Conservation (phyloP, 805 yeast genomes). For the Hanseniaspora nectarophila region DNA sequence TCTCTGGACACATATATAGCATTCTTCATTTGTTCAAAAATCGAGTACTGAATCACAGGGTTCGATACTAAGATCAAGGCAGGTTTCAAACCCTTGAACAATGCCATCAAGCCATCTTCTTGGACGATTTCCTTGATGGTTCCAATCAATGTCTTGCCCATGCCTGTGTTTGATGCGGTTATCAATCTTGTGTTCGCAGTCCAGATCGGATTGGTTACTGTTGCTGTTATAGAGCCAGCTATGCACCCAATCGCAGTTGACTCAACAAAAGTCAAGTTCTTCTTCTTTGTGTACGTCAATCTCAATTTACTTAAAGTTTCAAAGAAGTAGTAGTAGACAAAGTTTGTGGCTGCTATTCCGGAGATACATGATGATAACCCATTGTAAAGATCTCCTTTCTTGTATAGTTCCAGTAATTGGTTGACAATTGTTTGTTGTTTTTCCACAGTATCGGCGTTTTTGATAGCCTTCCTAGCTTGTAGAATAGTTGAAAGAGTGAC, state of each 20-base stretch:
- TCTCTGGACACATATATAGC: constrained; percentile 39
- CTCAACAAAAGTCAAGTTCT: constrained; percentile 48
- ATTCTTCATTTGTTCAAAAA: constrained; percentile 76
- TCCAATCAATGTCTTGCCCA: constrained; percentile 24
- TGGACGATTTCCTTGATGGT: constrained; percentile 52
- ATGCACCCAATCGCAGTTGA: constrained; percentile 67
- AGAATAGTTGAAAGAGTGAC: constrained; percentile 80
- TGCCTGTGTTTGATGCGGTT: constrained; percentile 30
- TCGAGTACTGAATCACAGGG: constrained; percentile 85
- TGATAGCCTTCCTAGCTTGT: constrained; percentile 40
- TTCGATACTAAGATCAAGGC: constrained; percentile 76
- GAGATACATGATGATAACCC: constrained; percentile 81
- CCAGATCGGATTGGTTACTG: constrained; percentile 84
- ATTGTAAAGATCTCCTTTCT: constrained; percentile 48
- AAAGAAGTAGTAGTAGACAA: constrained; percentile 82
- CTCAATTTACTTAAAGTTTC: constrained; percentile 31
- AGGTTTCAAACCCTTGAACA: constrained; percentile 79
- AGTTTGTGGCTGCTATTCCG: constrained; percentile 78
- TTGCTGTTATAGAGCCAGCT: constrained; percentile 77
- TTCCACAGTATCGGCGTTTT: constrained; percentile 18
- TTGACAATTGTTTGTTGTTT: constrained; percentile 18
- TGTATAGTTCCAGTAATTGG: constrained; percentile 32
- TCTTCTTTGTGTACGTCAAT: constrained; percentile 13
- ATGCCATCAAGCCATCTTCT: constrained; percentile 57
- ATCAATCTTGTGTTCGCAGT: constrained; percentile 87